Evolutionary conservation across 495 filamentous ascomycete genomes (phyloP).

Genomic region (Aspergillus coremiiformis): DNA sequence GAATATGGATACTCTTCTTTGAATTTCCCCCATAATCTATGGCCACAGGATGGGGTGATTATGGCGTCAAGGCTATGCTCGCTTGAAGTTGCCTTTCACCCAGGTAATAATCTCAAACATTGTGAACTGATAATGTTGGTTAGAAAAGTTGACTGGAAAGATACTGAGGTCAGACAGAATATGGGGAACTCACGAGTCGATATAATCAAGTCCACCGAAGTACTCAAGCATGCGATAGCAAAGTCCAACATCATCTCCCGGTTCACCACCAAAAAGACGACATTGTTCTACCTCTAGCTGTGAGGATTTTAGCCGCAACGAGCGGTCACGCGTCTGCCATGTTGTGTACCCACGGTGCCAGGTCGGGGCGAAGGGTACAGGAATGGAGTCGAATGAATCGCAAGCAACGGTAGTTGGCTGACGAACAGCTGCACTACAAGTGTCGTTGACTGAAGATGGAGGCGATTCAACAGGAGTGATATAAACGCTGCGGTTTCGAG

Average conservation of each 20-base stretch:
- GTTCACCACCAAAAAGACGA: conserved; percentile 42
- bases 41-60: not conserved
- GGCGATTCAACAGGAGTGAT: conserved; percentile 11
- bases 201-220: conserved; percentile 44
- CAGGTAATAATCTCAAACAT: conserved; percentile 12
- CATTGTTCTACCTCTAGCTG: conserved; percentile 32
- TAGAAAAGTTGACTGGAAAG: not conserved
- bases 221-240: conserved; percentile 45
- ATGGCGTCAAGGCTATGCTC: not conserved
- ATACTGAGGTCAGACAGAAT: not conserved
- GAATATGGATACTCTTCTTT: conserved; percentile 1
- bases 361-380: conserved; percentile 29
- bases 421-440: conserved; percentile 6
- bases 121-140: conserved; percentile 9
- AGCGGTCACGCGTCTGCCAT: conserved; percentile 31
- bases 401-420: not conserved
- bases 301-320: conserved; percentile 17
- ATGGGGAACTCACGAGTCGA: conserved; percentile 35
- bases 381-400: conserved; percentile 6
- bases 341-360: conserved; percentile 37
- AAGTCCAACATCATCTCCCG: conserved; percentile 39
- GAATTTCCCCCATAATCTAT: not conserved
- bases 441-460: conserved; percentile 5
- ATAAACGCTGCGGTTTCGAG: conserved; percentile 24
- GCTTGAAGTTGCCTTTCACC: conserved; percentile 6